A percentile compares a stretch with the other conserved stretches of the same genome.
Conservation (phyloP, 2,329 filamentous ascomycete species). For the Colletotrichum scovillei region DNA sequence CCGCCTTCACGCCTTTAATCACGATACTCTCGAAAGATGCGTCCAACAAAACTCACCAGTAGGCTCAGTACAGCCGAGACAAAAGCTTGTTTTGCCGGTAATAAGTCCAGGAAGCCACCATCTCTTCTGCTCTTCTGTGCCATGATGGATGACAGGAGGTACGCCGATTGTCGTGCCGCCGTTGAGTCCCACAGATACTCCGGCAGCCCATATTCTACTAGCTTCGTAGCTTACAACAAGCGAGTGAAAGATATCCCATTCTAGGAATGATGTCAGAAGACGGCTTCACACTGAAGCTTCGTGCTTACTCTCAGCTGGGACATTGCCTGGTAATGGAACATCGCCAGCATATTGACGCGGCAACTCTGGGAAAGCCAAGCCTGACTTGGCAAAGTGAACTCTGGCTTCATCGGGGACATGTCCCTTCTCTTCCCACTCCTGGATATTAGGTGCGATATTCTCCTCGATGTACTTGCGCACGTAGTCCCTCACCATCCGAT, state of each 20-base stretch:
- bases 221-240: slow-evolving; percentile 67
- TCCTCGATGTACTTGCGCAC: slow-evolving; percentile 70
- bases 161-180: slow-evolving; percentile 72
- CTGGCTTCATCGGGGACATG: slow-evolving; percentile 58
- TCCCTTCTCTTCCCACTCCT: slow-evolving; percentile 72
- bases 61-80: slow-evolving; percentile 73
- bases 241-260: slow-evolving; percentile 68
- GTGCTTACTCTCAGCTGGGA: neutral
- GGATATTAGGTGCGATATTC: slow-evolving; percentile 65
- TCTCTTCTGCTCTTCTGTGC: slow-evolving; percentile 68
- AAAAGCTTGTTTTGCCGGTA: slow-evolving; percentile 68
- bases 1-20: neutral
- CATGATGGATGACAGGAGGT: slow-evolving; percentile 71
- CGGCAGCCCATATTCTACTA: slow-evolving; percentile 60
- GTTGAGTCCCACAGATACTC: slow-evolving; percentile 66
- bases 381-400: slow-evolving; percentile 49
- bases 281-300: neutral
- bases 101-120: slow-evolving; percentile 70
- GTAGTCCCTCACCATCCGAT: slow-evolving; percentile 65
- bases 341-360: slow-evolving; percentile 45
- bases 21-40: neutral
- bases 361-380: slow-evolving; percentile 48
- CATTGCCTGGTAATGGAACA: neutral
- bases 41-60: slow-evolving; percentile 55
- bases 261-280: slow-evolving; percentile 52